phyloP scores from a whole-genome alignment of 805 yeast genomes.

The Candida arabinofermentans region DNA sequence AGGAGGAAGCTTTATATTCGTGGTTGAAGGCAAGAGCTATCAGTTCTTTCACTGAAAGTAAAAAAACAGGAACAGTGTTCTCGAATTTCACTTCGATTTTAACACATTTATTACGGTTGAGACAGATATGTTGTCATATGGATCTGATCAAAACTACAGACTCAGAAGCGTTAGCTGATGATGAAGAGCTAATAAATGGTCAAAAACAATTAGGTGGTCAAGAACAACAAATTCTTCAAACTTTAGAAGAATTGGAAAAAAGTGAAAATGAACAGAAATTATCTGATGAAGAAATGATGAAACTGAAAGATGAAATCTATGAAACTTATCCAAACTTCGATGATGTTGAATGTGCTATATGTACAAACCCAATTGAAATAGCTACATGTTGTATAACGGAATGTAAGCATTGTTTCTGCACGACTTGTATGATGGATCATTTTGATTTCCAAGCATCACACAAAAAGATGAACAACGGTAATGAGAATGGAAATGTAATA shows the following conservation, averaged over 20 bases:
- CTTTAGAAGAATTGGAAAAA: conserved; percentile 23
- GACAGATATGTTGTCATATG: conserved; percentile 88
- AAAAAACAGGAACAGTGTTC: conserved; percentile 63
- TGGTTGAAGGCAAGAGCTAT: conserved; percentile 68
- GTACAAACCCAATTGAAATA: conserved; percentile 59
- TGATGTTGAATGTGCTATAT: conserved; percentile 76
- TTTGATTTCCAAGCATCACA: conserved; percentile 53
- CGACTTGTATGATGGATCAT: conserved; percentile 68
- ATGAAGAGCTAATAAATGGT: conserved; percentile 9
- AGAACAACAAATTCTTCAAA: conserved; percentile 6
- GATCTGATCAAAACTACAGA: conserved; percentile 45
- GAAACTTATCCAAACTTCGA: conserved; percentile 31
- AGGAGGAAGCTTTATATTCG: conserved; percentile 63
- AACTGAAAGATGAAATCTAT: conserved; percentile 29
- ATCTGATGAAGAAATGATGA: conserved; percentile 21
- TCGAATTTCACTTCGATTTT: conserved; percentile 74
- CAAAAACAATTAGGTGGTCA: not conserved
- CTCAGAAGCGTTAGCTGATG: conserved; percentile 36
- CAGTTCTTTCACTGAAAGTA: conserved; percentile 52
- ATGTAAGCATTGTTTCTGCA: conserved; percentile 81
- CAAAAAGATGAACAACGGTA: not conserved
- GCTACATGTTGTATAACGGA: conserved; percentile 53
- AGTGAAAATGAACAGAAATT: conserved; percentile 24
- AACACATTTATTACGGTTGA: conserved; percentile 74
- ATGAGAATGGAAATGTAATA: not conserved